A percentile compares a stretch with the other conserved stretches of the same genome.
Conservation (phyloP, 805 yeast species). For the Cyberlindnera mrakii region DNA sequence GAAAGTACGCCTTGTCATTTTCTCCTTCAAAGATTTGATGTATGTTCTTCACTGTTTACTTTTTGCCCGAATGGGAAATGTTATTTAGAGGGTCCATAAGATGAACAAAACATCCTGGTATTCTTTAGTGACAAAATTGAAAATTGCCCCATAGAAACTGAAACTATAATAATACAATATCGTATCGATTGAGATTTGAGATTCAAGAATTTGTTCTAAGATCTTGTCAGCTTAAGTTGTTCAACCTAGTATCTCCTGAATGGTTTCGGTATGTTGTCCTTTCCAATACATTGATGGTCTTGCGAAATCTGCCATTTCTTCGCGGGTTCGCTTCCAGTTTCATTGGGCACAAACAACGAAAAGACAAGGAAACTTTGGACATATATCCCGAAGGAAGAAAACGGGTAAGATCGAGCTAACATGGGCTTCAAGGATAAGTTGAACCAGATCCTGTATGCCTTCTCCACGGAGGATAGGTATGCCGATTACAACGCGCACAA, state of each 20-base stretch:
- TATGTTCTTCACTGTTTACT: conserved; percentile 9
- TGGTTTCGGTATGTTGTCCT: too few species aligned
- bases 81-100: neutral
- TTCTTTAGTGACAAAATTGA: neutral
- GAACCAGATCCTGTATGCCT: conserved; percentile 55
- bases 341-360: neutral
- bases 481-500: conserved; percentile 56
- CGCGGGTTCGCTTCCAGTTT: too few species aligned
- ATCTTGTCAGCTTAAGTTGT: too few species aligned
- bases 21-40: too few species aligned
- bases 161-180: too few species aligned
- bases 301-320: too few species aligned
- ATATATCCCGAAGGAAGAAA: neutral
- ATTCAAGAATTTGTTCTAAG: too few species aligned
- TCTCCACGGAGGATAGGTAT: conserved; percentile 63
- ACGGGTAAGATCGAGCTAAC: neutral
- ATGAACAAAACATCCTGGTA: neutral
- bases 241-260: too few species aligned
- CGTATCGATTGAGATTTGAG: too few species aligned
- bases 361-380: neutral
- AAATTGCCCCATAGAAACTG: neutral
- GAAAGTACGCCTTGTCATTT: too few species aligned
- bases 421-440: conserved; percentile 40
- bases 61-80: conserved; percentile 11
- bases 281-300: too few species aligned